Conservation (phyloP, 2,329 filamentous ascomycete species). For the Claviceps citrina region DNA sequence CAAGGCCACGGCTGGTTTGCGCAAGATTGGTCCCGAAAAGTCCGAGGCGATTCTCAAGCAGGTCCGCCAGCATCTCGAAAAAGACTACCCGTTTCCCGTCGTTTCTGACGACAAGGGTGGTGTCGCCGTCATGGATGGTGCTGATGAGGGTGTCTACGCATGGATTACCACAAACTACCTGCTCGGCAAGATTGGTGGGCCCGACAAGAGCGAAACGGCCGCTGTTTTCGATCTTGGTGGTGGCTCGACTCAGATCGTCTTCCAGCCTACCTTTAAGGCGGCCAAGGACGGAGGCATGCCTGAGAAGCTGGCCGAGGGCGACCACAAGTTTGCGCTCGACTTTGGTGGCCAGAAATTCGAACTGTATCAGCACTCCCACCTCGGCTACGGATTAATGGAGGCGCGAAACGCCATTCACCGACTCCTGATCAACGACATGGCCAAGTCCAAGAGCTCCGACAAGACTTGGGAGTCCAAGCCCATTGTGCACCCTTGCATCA, state of each 20-base stretch:
- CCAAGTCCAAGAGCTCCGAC: slow-evolving; percentile 44
- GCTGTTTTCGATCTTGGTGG: slow-evolving; percentile 93
- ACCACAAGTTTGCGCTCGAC: slow-evolving; percentile 86
- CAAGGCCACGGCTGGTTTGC: slow-evolving; percentile 88
- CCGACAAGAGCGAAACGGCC: slow-evolving; percentile 78
- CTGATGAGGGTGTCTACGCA: slow-evolving; percentile 91
- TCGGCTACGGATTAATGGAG: slow-evolving; percentile 92
- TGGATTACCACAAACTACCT: slow-evolving; percentile 99
- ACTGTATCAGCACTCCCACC: slow-evolving; percentile 94
- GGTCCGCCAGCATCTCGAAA: slow-evolving; percentile 72
- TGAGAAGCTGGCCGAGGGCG: slow-evolving; percentile 68
- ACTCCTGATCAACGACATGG: slow-evolving; percentile 55
- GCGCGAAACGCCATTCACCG: slow-evolving; percentile 78
- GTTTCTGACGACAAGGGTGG: slow-evolving; percentile 73
- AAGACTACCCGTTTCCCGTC: slow-evolving; percentile 84
- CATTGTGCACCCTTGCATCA: slow-evolving; percentile 73
- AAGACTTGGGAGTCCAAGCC: slow-evolving; percentile 54
- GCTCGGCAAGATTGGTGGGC: slow-evolving; percentile 88
- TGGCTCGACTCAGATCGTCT: slow-evolving; percentile 96
- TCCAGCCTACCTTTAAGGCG: slow-evolving; percentile 81
- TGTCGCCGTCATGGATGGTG: slow-evolving; percentile 93
- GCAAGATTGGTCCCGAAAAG: slow-evolving; percentile 67
- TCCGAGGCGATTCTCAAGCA: slow-evolving; percentile 73
- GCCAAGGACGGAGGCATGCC: slow-evolving; percentile 64
- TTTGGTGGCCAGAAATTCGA: slow-evolving; percentile 86